Evolutionary conservation across 495 filamentous ascomycete species (phyloP), one percentile per base, ranked within the genome.

Genomic region (Tuber magnatum): DNA sequence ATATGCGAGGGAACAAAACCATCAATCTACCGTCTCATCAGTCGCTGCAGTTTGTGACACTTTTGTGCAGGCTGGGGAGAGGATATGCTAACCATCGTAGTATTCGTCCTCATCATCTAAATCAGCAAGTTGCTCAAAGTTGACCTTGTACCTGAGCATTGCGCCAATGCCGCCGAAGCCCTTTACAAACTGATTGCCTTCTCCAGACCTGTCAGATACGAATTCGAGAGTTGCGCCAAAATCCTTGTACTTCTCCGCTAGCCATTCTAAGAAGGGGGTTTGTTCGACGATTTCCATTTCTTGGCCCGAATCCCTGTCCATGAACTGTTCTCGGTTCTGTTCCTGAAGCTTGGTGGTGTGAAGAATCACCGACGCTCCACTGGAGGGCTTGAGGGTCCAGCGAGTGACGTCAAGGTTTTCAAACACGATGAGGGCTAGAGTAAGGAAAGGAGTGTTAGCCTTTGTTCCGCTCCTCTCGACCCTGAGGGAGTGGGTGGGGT

Each of bases 101-200:
- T 97, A 97, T 82, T 98, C 94, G 87, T 98, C 95, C 85, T 99
- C 95, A 85, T 97, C 94, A 84, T 92, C 91, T 80, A 90, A 89
- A 85, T 99, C 96, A 81, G 92, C 92, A 84, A 99, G 89, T 84
- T 99, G 96, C 86, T 99, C 95, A 87, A 99, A 99, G 87, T 99
- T 99, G 87, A 99, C 92, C 87, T 97, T 98, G 90, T 99, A 99
- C 77, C 95, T 92, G 83, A 99, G 90, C 80, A 99, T 91, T 69
- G 94, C 94, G 75, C 95, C 95, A 80, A 99, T 96, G 81, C 95
- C 95, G 90, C 95, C 95, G 82, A 99, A 99, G 73, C 95, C 95
- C 86, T 97, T 97, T 81, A 99, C 95, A 86, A 99, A 99, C 86
- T 99, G 95, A 85, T 99, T 99, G 82, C 95, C 95, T 84, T 99